Evolutionary conservation across 495 filamentous ascomycete genomes (phyloP), one percentile per base, ranked within the genome.

Genomic region (Trichoderma erinaceum): DNA sequence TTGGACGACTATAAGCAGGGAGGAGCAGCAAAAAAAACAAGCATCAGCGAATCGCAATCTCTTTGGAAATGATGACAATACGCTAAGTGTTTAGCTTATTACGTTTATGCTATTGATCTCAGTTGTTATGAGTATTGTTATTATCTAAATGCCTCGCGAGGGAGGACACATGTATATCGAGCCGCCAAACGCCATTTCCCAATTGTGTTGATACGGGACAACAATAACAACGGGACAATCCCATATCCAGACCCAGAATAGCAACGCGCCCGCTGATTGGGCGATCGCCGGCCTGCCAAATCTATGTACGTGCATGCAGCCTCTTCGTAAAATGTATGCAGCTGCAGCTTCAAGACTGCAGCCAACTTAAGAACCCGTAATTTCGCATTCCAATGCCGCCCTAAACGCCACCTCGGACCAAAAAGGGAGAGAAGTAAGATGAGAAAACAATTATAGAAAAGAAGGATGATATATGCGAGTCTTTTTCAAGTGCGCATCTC

Each of bases 391-490:
- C 56, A 56, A 12, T 29, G 10, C 56, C 56, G 56, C 56, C 56
- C 56, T 61, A n/a, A 61, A 61, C 56, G 56, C 56, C 56, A 32
- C 56, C 56, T 10, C 27, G 13, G 56, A 61, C 56, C 56, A 56
- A 23, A 64, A 64, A 63, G 69, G 63, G 66, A 35, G 66, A 67
- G 35, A 68, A 64, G 25, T n/a, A 43, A 27, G 38, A 32, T 25
- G 38, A 46, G 63, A 48, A 41, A n/a, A 46, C 52, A 7, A 52
- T 64, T 32, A 38, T 38, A 38, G 35, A 38, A 38, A 38, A 38
- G 35, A 38, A 38, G 8, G 8, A 38, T 5, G 35, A 38, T 38
- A 38, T 38, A 61, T 38, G 23, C 27, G 64, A 48, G 63, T 46
- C 13, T 15, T 23, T 63, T 66, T 63, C 46, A 23, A 29, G 29